These are phyloP conservation scores for Fusarium verticillioides DNA, from an alignment of 2,329 filamentous ascomycete species.

Conservation along the genomic window DNA sequence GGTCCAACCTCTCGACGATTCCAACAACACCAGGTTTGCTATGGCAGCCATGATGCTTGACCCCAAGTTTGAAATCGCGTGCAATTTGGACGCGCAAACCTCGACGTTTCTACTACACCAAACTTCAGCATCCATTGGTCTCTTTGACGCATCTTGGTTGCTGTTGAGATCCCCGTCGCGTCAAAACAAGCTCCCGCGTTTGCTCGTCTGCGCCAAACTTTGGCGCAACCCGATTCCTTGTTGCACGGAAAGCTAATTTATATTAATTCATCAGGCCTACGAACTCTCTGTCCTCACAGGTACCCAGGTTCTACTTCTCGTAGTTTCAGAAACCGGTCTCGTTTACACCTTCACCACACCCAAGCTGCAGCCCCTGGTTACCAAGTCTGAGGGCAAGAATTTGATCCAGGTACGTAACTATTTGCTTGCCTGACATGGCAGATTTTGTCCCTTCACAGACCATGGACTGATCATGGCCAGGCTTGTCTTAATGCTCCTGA, in stretches of 20 bases:
- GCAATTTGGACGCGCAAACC: neutral
- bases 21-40: constrained; percentile 3
- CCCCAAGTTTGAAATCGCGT: neutral
- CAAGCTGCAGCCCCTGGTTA: constrained; percentile 97
- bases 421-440: neutral
- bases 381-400: constrained; percentile 99
- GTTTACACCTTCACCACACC: constrained; percentile 99
- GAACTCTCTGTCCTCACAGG: constrained; percentile 97
- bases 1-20: constrained; percentile 47
- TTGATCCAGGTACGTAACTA: constrained; percentile 84
- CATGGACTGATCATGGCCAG: constrained; percentile 58
- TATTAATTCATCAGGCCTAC: constrained; percentile 75
- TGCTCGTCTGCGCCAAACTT: neutral
- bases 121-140: neutral
- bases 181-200: constrained; percentile 10
- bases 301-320: constrained; percentile 94
- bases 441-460: neutral
- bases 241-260: constrained; percentile 34
- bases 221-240: neutral
- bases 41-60: neutral
- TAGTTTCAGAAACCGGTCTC: constrained; percentile 95
- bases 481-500: constrained; percentile 97
- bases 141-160: neutral
- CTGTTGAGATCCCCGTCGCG: constrained; percentile 13
- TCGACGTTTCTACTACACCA: neutral